A percentile compares a stretch with the other conserved stretches of the same genome.
Evolutionary conservation across 1,284 basidiomycete species (phyloP).

Genomic region (Vanrija pseudolonga): DNA sequence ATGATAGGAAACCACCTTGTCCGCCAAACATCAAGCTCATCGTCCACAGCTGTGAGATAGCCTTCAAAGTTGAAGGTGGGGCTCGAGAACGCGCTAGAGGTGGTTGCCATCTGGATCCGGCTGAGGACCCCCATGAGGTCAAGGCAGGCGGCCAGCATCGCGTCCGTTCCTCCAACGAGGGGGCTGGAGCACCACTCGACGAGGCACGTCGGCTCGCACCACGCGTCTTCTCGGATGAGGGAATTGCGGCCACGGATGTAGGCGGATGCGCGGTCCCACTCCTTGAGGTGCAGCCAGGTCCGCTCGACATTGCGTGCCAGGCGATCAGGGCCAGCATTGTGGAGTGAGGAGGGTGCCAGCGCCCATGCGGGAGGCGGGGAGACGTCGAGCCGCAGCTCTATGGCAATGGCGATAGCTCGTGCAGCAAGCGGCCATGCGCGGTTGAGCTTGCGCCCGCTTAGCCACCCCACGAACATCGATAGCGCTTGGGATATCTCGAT

Average conservation of each 20-base stretch:
- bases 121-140: background rate
- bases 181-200: background rate
- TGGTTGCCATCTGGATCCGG: background rate
- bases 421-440: background rate
- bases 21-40: slow-evolving; percentile 6
- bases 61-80: background rate
- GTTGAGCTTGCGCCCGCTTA: slow-evolving; percentile 1
- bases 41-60: slow-evolving; percentile 7
- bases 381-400: slow-evolving; percentile 16
- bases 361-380: slow-evolving; percentile 13
- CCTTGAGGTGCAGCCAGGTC: slow-evolving; percentile 8
- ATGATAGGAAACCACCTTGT: background rate
- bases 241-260: slow-evolving; percentile 15
- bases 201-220: background rate
- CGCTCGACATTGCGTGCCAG: slow-evolving; percentile 15
- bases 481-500: slow-evolving; percentile 21
- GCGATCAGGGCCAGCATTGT: background rate
- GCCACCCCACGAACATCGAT: slow-evolving; percentile 2
- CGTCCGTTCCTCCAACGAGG: background rate
- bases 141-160: background rate
- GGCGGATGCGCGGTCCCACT: slow-evolving; percentile 16
- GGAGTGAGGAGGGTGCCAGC: background rate
- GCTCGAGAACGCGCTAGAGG: background rate
- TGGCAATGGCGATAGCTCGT: slow-evolving; percentile 8
- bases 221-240: slow-evolving; percentile 6